phyloP scores from a whole-genome alignment of 768 basidiomycete species.

The Multifurca ochricompacta region DNA sequence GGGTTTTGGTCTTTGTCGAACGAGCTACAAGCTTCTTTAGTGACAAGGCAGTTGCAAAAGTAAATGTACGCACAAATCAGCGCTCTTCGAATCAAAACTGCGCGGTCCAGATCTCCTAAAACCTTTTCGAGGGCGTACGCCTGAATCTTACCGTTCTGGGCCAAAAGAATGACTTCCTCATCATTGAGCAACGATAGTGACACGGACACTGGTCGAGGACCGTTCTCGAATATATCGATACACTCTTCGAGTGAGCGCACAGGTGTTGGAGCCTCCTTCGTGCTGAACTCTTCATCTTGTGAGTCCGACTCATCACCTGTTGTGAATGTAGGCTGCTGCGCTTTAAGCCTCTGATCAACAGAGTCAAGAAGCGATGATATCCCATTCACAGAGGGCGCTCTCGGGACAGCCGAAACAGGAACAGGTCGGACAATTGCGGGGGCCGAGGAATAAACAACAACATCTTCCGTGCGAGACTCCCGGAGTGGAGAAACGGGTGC shows the following conservation, averaged over 20 bases:
- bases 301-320: constrained; percentile 22
- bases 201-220: constrained; percentile 51
- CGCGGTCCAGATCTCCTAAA: constrained; percentile 79
- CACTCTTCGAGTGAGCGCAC: constrained; percentile 65
- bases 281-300: constrained; percentile 17
- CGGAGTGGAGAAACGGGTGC: neutral
- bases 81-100: constrained; percentile 79
- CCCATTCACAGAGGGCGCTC: constrained; percentile 22
- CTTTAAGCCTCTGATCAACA: constrained; percentile 44
- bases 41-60: neutral
- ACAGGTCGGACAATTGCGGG: constrained; percentile 21
- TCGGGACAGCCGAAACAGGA: constrained; percentile 20
- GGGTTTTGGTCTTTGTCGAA: constrained; percentile 70
- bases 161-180: constrained; percentile 84
- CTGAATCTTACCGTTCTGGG: constrained; percentile 88
- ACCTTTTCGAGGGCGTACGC: constrained; percentile 96
- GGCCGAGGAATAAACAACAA: constrained; percentile 6
- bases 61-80: constrained; percentile 67
- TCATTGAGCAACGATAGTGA: constrained; percentile 65
- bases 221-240: constrained; percentile 70
- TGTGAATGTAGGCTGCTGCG: constrained; percentile 26
- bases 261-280: constrained; percentile 14
- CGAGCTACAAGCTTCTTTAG: constrained; percentile 48
- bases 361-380: constrained; percentile 46
- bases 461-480: neutral